Conservation (phyloP, 2,329 filamentous ascomycete species). For the Trichoderma atroviride region DNA sequence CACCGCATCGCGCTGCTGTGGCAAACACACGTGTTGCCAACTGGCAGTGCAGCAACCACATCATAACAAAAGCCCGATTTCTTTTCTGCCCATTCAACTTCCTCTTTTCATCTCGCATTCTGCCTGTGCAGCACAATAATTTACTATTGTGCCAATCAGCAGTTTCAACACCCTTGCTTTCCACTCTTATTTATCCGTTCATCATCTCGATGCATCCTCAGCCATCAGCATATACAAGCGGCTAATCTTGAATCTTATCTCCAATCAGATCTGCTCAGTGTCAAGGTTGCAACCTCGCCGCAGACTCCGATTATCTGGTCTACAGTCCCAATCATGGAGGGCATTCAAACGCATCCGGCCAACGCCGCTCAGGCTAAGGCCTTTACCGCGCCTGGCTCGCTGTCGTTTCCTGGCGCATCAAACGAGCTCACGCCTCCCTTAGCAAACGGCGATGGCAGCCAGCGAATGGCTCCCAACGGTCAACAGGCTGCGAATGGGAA, state of each 20-base stretch:
- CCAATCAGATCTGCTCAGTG: slow-evolving; percentile 41
- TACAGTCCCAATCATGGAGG: slow-evolving; percentile 68
- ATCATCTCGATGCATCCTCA: slow-evolving; percentile 1
- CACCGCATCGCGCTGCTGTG: slow-evolving; percentile 15
- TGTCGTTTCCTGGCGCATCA: slow-evolving; percentile 86
- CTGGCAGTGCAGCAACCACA: slow-evolving; percentile 7
- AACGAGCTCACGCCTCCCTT: slow-evolving; percentile 81
- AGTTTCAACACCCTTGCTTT: slow-evolving; percentile 2
- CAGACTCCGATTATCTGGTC: slow-evolving; percentile 29
- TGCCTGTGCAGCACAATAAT: slow-evolving; percentile 10
- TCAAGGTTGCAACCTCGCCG: slow-evolving; percentile 14
- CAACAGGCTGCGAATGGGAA: slow-evolving; percentile 66
- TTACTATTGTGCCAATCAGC: slow-evolving; percentile 9
- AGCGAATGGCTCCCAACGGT: slow-evolving; percentile 46
- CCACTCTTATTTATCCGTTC: slow-evolving; percentile 6
- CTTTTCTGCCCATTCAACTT: slow-evolving; percentile 32
- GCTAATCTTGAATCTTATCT: slow-evolving; percentile 33
- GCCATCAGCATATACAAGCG: slow-evolving; percentile 23
- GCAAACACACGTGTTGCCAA: slow-evolving; percentile 21
- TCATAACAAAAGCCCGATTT: slow-evolving; percentile 32
- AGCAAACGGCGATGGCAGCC: slow-evolving; percentile 63
- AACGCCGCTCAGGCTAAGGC: slow-evolving; percentile 93
- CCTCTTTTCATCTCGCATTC: slow-evolving; percentile 31
- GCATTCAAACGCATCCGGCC: slow-evolving; percentile 86
- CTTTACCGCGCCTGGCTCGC: slow-evolving; percentile 88